Base-by-base conservation (phyloP, 768 basidiomycete genomes). In the Pleurotus citrinopileatus region DNA sequence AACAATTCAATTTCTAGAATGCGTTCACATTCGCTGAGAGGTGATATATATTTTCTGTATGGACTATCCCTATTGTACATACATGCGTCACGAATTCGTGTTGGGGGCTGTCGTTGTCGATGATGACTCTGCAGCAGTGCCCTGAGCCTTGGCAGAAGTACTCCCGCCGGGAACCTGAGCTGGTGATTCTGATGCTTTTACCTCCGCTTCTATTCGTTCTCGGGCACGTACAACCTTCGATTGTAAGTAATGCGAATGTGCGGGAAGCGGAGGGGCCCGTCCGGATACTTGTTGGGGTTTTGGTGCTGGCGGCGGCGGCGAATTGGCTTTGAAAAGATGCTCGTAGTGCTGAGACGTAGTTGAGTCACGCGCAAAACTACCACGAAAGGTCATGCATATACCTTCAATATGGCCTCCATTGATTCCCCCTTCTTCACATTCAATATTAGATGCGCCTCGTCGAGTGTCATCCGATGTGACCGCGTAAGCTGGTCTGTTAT, bases 151-250 rank as follows among this genome's bases (percentile, higher is more conserved):
- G 38, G 13, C 38, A 12, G 58, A 38, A 56, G 50, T 51, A 59
- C 23, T 28, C 55, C 53, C 56, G 25, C 63, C 50, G 20, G 43
- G 43, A n/a, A n/a, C 43, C 43, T 22, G 43, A 20, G 60, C 43
- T 22, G 65, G 57, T 17, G 65, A 36, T 56, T 71, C 68, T 23
- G 61, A 40, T 38, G 59, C 54, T 53, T 76, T 71, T 23, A 66
- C 55, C 76, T 99, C 96, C 0, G 95, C 95, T 67, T 97, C 90
- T 80, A 98, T 86, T 72, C 97, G 84, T 72, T 98, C 94, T 52
- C 86, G 81, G 17, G 97, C 96, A 37, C 97, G 84, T 42, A 92
- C 83, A n/a, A 99, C 92, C 72, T 99, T 99, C 27, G 93, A 95
- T 67, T 96, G 95, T 10, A 98, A 77, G 70, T 98, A 98, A 70